phyloP scores from a whole-genome alignment of 2,329 filamentous ascomycete species.

The Exophiala spinifera region DNA sequence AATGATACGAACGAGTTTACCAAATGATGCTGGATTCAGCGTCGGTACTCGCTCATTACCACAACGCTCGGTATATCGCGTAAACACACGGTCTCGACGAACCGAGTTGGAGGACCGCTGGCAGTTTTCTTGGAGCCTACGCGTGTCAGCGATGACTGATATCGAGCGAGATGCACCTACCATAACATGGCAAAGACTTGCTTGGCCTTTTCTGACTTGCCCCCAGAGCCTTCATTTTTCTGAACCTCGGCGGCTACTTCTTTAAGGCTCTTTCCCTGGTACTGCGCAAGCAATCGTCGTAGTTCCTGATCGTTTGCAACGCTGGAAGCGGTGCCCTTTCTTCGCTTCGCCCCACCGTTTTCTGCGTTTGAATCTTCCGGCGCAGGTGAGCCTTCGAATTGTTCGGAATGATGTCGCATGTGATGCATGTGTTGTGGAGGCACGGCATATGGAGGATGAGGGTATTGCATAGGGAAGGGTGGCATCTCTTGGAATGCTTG shows the following conservation, averaged over 20 bases:
- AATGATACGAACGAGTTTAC: conserved; percentile 92
- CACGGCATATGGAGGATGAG: conserved; percentile 37
- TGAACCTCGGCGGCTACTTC: conserved; percentile 50
- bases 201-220: conserved; percentile 51
- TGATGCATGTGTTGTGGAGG: conserved; percentile 37
- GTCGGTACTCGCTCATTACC: conserved; percentile 92
- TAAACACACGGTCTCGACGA: conserved; percentile 87
- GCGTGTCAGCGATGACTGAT: conserved; percentile 5
- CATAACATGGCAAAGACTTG: conserved; percentile 53
- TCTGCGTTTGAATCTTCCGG: conserved; percentile 45
- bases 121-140: conserved; percentile 48
- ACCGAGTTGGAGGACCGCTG: conserved; percentile 62
- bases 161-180: conserved; percentile 33
- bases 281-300: conserved; percentile 46
- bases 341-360: conserved; percentile 39
- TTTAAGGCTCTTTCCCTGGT: conserved; percentile 44
- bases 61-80: conserved; percentile 89
- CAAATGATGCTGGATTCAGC: conserved; percentile 94
- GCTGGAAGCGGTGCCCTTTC: conserved; percentile 46
- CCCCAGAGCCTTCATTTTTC: conserved; percentile 48
- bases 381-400: conserved; percentile 37
- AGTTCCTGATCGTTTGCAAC: conserved; percentile 50
- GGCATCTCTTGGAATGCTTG: conserved; percentile 29
- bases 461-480: conserved; percentile 40
- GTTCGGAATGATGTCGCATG: conserved; percentile 29